Conservation (phyloP, 805 yeast species). For the Sugiyamaella chiloensis region DNA sequence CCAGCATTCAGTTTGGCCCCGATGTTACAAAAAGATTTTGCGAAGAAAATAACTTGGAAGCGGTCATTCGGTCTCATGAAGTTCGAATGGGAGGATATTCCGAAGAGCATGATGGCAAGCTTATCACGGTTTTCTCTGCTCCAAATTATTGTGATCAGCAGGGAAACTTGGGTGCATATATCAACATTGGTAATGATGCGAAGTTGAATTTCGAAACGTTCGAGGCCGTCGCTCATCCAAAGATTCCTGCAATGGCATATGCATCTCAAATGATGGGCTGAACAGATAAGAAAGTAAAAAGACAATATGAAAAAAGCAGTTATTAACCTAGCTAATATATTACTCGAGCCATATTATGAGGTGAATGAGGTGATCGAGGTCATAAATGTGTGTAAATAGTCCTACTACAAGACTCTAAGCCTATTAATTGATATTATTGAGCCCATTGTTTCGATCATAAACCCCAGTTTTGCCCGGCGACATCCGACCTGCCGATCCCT, state of each 20-base stretch:
- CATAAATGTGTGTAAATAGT: no score
- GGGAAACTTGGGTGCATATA: conserved; percentile 87
- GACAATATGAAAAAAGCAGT: no score
- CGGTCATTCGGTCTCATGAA: conserved; percentile 90
- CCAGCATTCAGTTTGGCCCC: conserved; percentile 96
- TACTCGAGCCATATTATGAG: no score
- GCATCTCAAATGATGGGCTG: conserved; percentile 40
- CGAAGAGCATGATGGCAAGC: conserved; percentile 77
- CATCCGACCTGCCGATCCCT: no score
- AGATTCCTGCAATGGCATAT: conserved; percentile 92
- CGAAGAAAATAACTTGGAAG: conserved; percentile 63
- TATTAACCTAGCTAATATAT: no score
- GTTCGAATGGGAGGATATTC: conserved; percentile 90
- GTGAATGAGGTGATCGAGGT: no score
- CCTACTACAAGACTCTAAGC: no score
- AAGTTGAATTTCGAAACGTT: conserved; percentile 58
- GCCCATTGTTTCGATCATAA: no score
- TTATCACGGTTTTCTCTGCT: conserved; percentile 95
- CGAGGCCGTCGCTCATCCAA: conserved; percentile 85
- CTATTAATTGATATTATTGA: no score
- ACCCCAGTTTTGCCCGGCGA: no score
- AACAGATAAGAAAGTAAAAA: no score
- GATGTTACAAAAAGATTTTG: conserved; percentile 84
- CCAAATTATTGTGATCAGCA: conserved; percentile 95
- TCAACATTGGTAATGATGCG: conserved; percentile 58